Evolutionary conservation across 805 yeast species (phyloP).

Genomic region (Teunomyces tritomae): DNA sequence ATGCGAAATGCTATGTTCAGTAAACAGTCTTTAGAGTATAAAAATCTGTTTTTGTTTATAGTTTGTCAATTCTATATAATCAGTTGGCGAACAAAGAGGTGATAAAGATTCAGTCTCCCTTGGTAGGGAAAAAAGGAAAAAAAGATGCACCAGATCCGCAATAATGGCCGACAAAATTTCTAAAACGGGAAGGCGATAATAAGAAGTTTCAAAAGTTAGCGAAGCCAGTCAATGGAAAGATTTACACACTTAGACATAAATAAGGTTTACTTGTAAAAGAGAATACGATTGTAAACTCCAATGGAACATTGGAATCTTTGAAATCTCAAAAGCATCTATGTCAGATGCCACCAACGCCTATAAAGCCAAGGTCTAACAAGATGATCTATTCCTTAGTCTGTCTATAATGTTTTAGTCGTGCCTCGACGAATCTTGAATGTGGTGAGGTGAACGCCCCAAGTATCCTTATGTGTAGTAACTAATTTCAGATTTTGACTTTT

Average conservation of each 20-base stretch:
- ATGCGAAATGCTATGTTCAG: not conserved
- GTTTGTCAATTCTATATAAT: constrained; percentile 1
- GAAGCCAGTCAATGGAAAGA: not conserved
- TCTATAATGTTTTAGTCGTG: not conserved
- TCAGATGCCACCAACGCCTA: not conserved
- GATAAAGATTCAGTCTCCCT: constrained; percentile 2
- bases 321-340: not conserved
- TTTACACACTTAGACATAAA: not conserved
- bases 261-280: not conserved
- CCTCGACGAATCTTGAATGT: not conserved
- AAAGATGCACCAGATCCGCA: constrained; percentile 3
- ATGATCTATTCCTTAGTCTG: not conserved
- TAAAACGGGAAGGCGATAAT: constrained; percentile 1
- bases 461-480: not conserved
- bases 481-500: not conserved
- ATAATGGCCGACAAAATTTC: constrained; percentile 2
- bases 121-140: constrained; percentile 1
- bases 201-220: not conserved
- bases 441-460: not conserved
- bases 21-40: not conserved
- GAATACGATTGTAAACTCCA: not conserved
- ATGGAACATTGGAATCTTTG: not conserved
- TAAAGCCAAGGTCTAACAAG: not conserved
- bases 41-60: not conserved
- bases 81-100: constrained; percentile 1